Base-by-base conservation (phyloP, 163 green algal genomes). In the Scenedesmus sp. region DNA sequence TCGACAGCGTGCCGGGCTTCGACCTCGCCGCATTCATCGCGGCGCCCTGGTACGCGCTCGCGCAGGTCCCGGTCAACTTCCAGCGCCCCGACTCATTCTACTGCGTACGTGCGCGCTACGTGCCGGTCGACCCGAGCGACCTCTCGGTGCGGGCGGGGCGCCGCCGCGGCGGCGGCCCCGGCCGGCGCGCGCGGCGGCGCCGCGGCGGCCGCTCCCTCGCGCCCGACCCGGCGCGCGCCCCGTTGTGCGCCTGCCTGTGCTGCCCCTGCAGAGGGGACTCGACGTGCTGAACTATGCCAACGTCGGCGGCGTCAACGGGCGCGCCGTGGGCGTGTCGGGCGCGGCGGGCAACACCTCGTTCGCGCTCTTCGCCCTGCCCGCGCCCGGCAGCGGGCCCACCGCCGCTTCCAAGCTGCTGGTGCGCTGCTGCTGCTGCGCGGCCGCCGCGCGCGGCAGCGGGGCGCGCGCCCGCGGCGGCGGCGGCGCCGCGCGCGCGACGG, bases 321-420 rank as follows among this genome's bases (percentile, higher is more conserved):
- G 53, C 15, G 15, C 70, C 47, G 42, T 70, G 9, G 70, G 70
- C 31, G 70, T 78, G 5, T 78, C 70, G 15, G 70, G 70, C 17
- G 70, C 70, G 24, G 53, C 9, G 5, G 53, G 58, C 26, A 75
- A 75, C 65, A 63, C 26, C 45, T 36, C 28, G 11, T 62, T 75
- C 65, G 42, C 65, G 20, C 29, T 78, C 3, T 78, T 78, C 70
- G 70, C 70, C 6, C 31, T 70, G 0, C 56, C 70, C 1, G 56
- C 26, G 13, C 70, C 70, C 22, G 39, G 9, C 7, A 63, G 22
- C 17, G 70, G 70, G 1, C 42, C 39, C 9, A 48, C n/a, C 42
- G 56, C 57, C n/a, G 33, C 56, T 13, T 70, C 56, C 58, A 78
- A 78, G 44, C 57, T 78, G 70, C 56, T 78, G n/a, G 70, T 78